phyloP scores from a whole-genome alignment of 441 rosid genomes.

The Cnidoscolus chayamansa region DNA sequence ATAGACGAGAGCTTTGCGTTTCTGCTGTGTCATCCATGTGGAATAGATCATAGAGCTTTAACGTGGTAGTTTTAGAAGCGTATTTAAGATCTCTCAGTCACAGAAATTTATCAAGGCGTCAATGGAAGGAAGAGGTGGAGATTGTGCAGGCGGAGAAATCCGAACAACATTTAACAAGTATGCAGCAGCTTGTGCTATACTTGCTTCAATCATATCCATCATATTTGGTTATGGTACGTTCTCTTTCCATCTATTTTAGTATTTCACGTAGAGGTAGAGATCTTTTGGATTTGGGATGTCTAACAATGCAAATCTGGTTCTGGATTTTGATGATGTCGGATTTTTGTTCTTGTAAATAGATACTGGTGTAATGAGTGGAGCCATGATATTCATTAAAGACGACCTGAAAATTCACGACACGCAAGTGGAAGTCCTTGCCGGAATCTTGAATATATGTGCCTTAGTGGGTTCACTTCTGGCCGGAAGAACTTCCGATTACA shows the following conservation, averaged over 20 bases:
- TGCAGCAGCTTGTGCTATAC: slow-evolving; percentile 64
- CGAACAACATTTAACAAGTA: slow-evolving; percentile 43
- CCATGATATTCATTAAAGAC: slow-evolving; percentile 80
- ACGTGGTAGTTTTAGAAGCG: not conserved
- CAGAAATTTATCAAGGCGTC: slow-evolving; percentile 8
- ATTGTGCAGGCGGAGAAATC: slow-evolving; percentile 20
- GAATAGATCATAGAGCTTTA: not conserved
- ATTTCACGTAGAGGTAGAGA: not conserved
- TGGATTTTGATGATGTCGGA: not conserved
- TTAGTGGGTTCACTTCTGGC: slow-evolving; percentile 61
- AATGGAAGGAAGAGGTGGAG: slow-evolving; percentile 23
- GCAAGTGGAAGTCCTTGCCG: slow-evolving; percentile 66
- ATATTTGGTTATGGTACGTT: slow-evolving; percentile 76
- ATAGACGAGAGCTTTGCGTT: not conserved
- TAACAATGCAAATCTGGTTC: no score
- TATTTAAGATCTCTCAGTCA: not conserved
- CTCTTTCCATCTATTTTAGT: not conserved
- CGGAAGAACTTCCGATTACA: slow-evolving; percentile 73
- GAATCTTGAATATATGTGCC: slow-evolving; percentile 73
- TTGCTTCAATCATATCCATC: slow-evolving; percentile 68
- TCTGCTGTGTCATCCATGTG: not conserved
- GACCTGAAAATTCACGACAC: slow-evolving; percentile 61
- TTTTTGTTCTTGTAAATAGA: slow-evolving; percentile 33
- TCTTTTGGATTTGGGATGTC: not conserved
- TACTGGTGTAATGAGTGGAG: slow-evolving; percentile 93